Evolutionary conservation across 2,329 filamentous ascomycete genomes (phyloP), one percentile per base, ranked within the genome.

Genomic region (Ophiocordyceps sinensis): DNA sequence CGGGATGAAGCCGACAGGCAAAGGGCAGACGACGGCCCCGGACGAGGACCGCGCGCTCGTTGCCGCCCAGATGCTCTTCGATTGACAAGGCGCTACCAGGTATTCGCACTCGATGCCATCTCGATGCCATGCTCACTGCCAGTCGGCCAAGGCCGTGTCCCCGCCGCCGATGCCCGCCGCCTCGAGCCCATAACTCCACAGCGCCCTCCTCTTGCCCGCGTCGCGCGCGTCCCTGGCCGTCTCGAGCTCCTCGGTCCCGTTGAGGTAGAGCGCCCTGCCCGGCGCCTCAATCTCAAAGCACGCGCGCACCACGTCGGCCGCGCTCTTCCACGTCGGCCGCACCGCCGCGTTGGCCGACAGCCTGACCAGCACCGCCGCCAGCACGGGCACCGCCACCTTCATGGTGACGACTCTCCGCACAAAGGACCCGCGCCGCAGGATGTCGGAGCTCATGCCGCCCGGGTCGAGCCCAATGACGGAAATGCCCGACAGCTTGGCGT

Each of bases 381-480:
- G 15, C 14, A 52, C 3, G 6, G 51, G 53, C 5, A 61, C 11
- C 6, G 58, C 13, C 19, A 51, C 23, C 31, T 54, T 54, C 32
- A 55, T 45, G 5, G 45, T 39, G 8, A 55, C 38, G 9, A 46
- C 43, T 3, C 41, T 39, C 31, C 56, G 42, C 14, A 53, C 10
- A 37, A 53, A 55, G 31, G 49, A 42, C 14, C 47, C 53, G 26
- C 52, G 50, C 14, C 55, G 53, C n/a, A 37, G 41, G 3, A 64
- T 45, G 15, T 52, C 55, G 9, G 56, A 59, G 31, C 42, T 38
- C 55, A 66, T 65, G 11, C 47, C 52, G 36, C 62, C 63, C 0
- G 63, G 62, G 37, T 66, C 62, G 12, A 64, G 43, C 5, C 58
- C 59, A 3, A 63, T 43, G 32, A 65, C 50, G 17, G 52, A 53